A percentile compares a stretch with the other conserved stretches of the same genome.
Evolutionary conservation across 2,329 filamentous ascomycete species (phyloP).

Genomic region (Dendryphion nanum): DNA sequence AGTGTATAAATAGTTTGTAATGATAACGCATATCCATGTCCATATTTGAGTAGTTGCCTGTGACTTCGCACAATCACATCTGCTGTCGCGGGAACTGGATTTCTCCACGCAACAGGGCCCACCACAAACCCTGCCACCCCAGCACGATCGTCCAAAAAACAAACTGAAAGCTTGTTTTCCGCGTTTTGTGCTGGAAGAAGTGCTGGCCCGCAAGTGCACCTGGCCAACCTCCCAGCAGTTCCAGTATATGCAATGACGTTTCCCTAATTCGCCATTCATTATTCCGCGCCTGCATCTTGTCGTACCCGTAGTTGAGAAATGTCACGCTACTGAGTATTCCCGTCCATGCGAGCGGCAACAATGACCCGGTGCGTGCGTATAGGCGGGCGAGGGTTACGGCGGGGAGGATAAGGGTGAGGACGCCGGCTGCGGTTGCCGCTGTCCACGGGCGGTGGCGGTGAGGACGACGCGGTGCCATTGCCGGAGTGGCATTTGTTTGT

Average conservation of each 20-base stretch:
- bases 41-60: too few species aligned
- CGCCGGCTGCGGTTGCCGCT: constrained; percentile 20
- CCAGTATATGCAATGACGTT: constrained; percentile 26
- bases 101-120: constrained; percentile 19
- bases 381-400: constrained; percentile 50
- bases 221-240: constrained; percentile 33
- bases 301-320: constrained; percentile 34
- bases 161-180: constrained; percentile 26
- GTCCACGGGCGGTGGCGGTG: constrained; percentile 26
- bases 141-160: constrained; percentile 32
- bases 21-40: too few species aligned
- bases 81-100: too few species aligned
- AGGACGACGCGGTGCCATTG: constrained; percentile 12
- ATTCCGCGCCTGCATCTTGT: constrained; percentile 35
- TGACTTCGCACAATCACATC: too few species aligned
- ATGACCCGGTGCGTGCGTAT: constrained; percentile 12
- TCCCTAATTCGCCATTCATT: constrained; percentile 33
- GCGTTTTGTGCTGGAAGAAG: constrained; percentile 38
- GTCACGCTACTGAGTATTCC: constrained; percentile 19
- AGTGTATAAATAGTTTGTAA: too few species aligned
- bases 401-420: constrained; percentile 51
- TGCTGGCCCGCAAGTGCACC: constrained; percentile 33
- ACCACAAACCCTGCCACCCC: constrained; percentile 27
- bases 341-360: constrained; percentile 17
- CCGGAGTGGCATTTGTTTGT: background rate